Base-by-base conservation (phyloP, 225 moss, liverwort and hornwort genomes). In the Anthoceros angustus region DNA sequence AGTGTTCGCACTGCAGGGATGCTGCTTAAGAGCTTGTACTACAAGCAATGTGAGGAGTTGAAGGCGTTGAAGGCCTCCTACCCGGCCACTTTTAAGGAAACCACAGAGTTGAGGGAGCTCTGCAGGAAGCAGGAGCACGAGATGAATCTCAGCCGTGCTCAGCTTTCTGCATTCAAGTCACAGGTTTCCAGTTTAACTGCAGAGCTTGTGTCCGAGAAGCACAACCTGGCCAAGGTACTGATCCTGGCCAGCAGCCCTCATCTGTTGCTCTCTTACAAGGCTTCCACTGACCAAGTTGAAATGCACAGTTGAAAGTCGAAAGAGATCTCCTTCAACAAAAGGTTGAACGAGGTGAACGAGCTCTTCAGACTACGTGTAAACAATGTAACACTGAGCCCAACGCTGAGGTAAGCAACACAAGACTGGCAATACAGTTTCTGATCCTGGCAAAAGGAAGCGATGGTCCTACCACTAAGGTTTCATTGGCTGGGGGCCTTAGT, bases 181-280 rank as follows among this genome's bases (percentile, higher is more conserved):
- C 12, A 55, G 23, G 55, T 55, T 15, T 55, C 14, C 12, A 55
- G 16, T 15, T 15, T 55, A 23, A 20, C 55, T 20, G 18, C 55
- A 18, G n/a, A 55, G 55, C 8, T 55, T 55, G 18, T 55, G 55
- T 55, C 55, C n/a, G 18, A 18, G n/a, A 55, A 20, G 55, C 55
- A 55, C 18, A 23, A 55, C 55, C 55, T 55, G n/a, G 55, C 55
- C 55, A 55, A 55, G 55, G 55, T 55, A 55, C 12, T 55, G 18
- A 11, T 11, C 12, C 45, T 16, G 45, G 45, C 32, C 32, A 4
- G 32, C 32, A 4, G 2, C 2, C 32, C 32, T 32, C 32, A 32
- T 32, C 32, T 32, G 4, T 32, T 32, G 32, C 32, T 32, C 32
- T 32, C 55, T 55, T 55, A 7, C 16, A 15, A 1, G 18, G 7